Evolutionary conservation across 345 rosid genomes (phyloP).

Genomic region (Mangifera indica): DNA sequence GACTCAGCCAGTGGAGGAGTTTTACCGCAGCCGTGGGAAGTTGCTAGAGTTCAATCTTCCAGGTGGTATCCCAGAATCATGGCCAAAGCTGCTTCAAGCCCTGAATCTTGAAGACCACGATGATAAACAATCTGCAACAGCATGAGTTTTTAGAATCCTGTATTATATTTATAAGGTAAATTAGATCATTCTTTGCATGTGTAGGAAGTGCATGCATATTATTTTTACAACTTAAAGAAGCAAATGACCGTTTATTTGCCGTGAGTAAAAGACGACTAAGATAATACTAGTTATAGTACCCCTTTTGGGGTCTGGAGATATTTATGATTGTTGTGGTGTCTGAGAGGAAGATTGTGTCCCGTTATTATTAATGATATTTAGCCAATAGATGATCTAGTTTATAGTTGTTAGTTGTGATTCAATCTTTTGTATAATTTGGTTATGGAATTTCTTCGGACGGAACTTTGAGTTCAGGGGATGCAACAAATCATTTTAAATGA

Average conservation of each 20-base stretch:
- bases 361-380: constrained; percentile 12
- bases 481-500: too few species aligned
- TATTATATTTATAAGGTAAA: constrained; percentile 29
- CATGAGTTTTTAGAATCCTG: constrained; percentile 32
- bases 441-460: not conserved
- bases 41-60: constrained; percentile 88
- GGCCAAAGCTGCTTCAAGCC: constrained; percentile 92
- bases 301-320: not conserved
- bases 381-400: not conserved
- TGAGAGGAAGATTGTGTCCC: constrained; percentile 14
- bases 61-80: constrained; percentile 95
- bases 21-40: constrained; percentile 72
- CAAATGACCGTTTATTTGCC: constrained; percentile 16
- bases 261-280: constrained; percentile 5
- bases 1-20: constrained; percentile 94
- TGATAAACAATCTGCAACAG: constrained; percentile 62
- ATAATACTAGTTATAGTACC: not conserved
- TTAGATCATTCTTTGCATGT: constrained; percentile 62
- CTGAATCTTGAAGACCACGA: constrained; percentile 67
- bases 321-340: constrained; percentile 8
- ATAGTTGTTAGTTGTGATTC: not conserved
- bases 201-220: constrained; percentile 33
- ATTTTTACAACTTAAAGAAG: constrained; percentile 18
- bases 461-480: not conserved
- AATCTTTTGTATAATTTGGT: too few species aligned